Evolutionary conservation across 2,329 filamentous ascomycete genomes (phyloP), one percentile per base, ranked within the genome.

Genomic region (Ceratocystis huliohia): DNA sequence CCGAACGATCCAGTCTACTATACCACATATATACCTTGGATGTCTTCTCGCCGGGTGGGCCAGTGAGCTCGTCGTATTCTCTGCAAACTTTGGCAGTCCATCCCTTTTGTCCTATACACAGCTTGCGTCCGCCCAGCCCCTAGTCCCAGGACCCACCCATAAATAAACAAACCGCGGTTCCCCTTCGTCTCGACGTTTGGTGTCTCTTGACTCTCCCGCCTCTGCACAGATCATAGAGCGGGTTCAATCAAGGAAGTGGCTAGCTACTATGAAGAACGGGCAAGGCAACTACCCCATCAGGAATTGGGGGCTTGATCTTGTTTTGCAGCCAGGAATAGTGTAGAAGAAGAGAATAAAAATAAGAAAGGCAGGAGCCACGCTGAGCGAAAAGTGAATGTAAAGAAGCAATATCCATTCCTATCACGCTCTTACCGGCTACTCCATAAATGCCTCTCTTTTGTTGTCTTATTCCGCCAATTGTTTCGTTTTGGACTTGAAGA

Each of bases 391-490:
- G 20, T 5, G 3, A 48, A 48, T 5, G 46, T 20, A 25, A 50
- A 50, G 48, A 50, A 50, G 48, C 48, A 50, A 50, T 50, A 50
- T 25, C n/a, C 48, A 3, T 48, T 22, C 46, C 5, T 20, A 50
- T 15, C 17, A 50, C 48, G 48, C 48, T 50, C 48, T 25, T 50
- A 20, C 48, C 48, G 53, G 22, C 8, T 5, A 10, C 53, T 57
- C 53, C 48, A 50, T 33, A 57, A 57, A 57, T 57, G 53, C 53
- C 53, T 57, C 53, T 57, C 20, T 28, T 30, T n/a, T 57, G 25
- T 3, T n/a, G 15, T 30, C 22, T 57, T 33, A 7, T 57, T 33
- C 8, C 28, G 10, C 22, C 53, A 30, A 17, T 17, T 57, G 25
- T 30, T 57, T 30, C 53, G 22, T 57, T 57, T 20, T 30, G 5